Percentiles rank a stretch among this genome's conserved stretches.
Conservation (phyloP, 768 basidiomycete species). For the Boletus speciosus region DNA sequence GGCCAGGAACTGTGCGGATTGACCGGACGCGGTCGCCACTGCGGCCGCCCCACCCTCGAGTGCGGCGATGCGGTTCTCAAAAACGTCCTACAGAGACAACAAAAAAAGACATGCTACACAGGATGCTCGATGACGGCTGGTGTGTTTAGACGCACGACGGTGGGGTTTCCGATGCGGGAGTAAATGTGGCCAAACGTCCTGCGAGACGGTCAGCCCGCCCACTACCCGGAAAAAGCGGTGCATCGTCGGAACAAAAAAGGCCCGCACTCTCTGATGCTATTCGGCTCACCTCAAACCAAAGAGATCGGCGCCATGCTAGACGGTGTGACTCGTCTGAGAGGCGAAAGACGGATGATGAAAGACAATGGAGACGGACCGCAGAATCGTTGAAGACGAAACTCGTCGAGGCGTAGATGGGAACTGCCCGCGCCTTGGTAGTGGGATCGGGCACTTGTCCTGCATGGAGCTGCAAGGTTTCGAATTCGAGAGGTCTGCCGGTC, state of each 20-base stretch:
- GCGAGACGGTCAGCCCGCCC: background rate
- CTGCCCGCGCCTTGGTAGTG: constrained; percentile 56
- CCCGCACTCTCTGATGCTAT: background rate
- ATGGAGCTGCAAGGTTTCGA: constrained; percentile 62
- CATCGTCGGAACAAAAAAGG: background rate
- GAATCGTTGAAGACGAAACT: constrained; percentile 57
- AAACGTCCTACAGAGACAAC: constrained; percentile 44
- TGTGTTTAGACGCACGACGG: constrained; percentile 39
- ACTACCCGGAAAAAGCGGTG: background rate
- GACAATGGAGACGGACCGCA: constrained; percentile 31
- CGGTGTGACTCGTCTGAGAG: background rate
- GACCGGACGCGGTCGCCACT: constrained; percentile 54
- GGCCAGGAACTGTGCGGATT: constrained; percentile 61
- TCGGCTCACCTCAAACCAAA: constrained; percentile 42
- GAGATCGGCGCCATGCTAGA: constrained; percentile 52
- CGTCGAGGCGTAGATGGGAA: constrained; percentile 58
- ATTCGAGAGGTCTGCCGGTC: constrained; percentile 40
- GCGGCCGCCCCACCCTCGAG: constrained; percentile 64
- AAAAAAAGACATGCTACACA: background rate
- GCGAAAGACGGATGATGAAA: background rate
- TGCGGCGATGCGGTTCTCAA: constrained; percentile 62
- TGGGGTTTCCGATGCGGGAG: constrained; percentile 55
- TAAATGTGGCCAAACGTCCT: constrained; percentile 50
- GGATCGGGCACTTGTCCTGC: constrained; percentile 54
- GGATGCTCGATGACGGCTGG: background rate